phyloP scores from a whole-genome alignment of 768 basidiomycete genomes.

The Boletus rex-veris region DNA sequence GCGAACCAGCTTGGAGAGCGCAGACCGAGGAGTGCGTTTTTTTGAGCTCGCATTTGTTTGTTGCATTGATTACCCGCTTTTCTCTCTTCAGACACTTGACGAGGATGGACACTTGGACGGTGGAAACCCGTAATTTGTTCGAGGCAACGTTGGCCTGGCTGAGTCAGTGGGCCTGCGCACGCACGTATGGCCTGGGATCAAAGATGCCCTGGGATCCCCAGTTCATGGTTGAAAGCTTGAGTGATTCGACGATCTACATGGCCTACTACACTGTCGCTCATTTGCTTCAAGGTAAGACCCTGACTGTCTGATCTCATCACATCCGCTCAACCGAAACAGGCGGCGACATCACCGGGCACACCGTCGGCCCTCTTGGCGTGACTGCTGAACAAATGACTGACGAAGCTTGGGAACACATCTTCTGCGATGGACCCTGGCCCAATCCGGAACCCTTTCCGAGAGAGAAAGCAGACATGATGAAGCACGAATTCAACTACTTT shows the following conservation, averaged over 20 bases:
- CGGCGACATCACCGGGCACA: constrained; percentile 72
- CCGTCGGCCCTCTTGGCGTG: constrained; percentile 80
- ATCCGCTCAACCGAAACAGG: constrained; percentile 35
- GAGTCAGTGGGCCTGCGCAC: constrained; percentile 99
- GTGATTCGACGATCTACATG: constrained; percentile 99
- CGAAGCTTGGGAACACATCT: constrained; percentile 95
- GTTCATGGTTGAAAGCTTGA: constrained; percentile 94
- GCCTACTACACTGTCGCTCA: constrained; percentile 94
- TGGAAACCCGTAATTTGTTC: constrained; percentile 91
- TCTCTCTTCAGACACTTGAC: constrained; percentile 56
- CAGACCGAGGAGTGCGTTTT: constrained; percentile 67
- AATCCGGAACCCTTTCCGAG: constrained; percentile 56
- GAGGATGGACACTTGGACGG: constrained; percentile 84
- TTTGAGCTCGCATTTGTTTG: not conserved
- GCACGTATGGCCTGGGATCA: constrained; percentile 93
- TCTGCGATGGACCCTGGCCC: constrained; percentile 77
- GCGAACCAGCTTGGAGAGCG: constrained; percentile 84
- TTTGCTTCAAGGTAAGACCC: constrained; percentile 74
- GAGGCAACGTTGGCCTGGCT: constrained; percentile 92
- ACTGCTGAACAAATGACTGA: constrained; percentile 93
- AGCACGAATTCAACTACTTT: constrained; percentile 92
- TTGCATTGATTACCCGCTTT: not conserved
- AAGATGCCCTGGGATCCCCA: constrained; percentile 95
- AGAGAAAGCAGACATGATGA: constrained; percentile 81
- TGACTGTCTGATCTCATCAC: constrained; percentile 4